Evolutionary conservation across 2,329 filamentous ascomycete genomes (phyloP), one percentile per base, ranked within the genome.

Genomic region (Emergomyces orientalis): DNA sequence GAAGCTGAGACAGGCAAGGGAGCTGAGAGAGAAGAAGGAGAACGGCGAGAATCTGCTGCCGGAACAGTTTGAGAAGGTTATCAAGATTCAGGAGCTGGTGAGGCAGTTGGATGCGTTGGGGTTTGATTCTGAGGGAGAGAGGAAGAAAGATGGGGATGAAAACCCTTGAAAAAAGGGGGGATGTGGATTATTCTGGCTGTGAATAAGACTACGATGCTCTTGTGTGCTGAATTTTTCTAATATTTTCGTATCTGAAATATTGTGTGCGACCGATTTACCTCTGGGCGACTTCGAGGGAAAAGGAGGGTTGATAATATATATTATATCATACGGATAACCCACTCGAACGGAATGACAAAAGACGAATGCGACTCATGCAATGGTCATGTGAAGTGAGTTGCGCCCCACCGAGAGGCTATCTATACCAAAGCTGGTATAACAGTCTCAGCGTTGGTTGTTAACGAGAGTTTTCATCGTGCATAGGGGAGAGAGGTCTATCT

Each of bases 21-120:
- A 97, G 1, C 81, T 99, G 61, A 88, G 91, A 73, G 88, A 87
- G 70, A 97, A 96, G 82, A 96, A 96, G 76, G 90, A 96, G 30
- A 87, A 86, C 62, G 94, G 94, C 25, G 88, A 90, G 72, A 82
- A 85, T 4, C 78, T 99, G 65, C 81, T 97, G 32, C 93, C 92
- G 0, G 94, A 99, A 78, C 94, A 99, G 78, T 88, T 97, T 67
- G 91, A 93, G 69, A 99, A 99, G 79, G 90, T 99, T 62, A 95
- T 96, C 74, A 96, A 94, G 77, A 96, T 99, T 74, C 91, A 90
- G 66, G 94, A 99, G 78, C 82, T 99, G 59, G 87, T 97, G 63
- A 85, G 91, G 14, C 92, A 97, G 73, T 78, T 99, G 62, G 90
- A 95, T 70, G 83, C 84, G 2, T 80, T 99, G 34, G 93, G 93